Evolutionary conservation across 2,329 filamentous ascomycete species (phyloP), one percentile per base, ranked within the genome.

Genomic region (Apiospora marii): DNA sequence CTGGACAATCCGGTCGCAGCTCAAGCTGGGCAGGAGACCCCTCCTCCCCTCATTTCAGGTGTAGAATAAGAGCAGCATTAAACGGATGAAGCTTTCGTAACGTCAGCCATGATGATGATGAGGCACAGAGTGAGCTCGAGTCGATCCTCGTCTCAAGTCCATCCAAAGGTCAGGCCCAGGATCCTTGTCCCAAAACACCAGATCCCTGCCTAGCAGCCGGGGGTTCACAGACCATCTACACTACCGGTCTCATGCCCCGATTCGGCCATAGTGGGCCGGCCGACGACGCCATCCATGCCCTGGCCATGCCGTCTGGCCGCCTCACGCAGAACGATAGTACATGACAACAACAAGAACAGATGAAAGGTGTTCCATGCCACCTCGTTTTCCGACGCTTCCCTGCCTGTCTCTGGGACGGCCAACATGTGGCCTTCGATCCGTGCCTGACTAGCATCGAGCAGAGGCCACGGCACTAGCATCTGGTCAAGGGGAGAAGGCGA

Each of bases 1-100:
- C 82, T 83, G 77, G 81, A 80, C 81, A 82, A 83, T 84, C 84
- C 84, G 84, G 84, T 86, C 83, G 82, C 83, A 85, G 83, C 82
- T 82, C 78, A 78, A 79, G 77, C 78, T 78, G 78, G 80, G 78
- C 78, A 78, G 75, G 72, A 74, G 76, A 74, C 58, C 58, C 58
- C 58, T 64, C 58, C 58, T 24, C 58, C 58, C 58, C 58, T 64
- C 58, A 64, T 64, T 64, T 64, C 58, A 64, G 58, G 58, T 64
- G 58, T 64, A 64, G 58, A 64, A 74, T 75, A 73, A 74, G 71
- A 73, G 79, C 77, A 79, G 34, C 68, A 53, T 48, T 51, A 51
- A 70, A 51, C 80, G 78, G 79, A 79, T 79, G 78, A 80, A 79
- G 77, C 75, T 78, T 76, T 81, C 81, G 81, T 76, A 78, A 79